Evolutionary conservation across 2,329 filamentous ascomycete species (phyloP).

Genomic region (Trichoderma arundinaceum): DNA sequence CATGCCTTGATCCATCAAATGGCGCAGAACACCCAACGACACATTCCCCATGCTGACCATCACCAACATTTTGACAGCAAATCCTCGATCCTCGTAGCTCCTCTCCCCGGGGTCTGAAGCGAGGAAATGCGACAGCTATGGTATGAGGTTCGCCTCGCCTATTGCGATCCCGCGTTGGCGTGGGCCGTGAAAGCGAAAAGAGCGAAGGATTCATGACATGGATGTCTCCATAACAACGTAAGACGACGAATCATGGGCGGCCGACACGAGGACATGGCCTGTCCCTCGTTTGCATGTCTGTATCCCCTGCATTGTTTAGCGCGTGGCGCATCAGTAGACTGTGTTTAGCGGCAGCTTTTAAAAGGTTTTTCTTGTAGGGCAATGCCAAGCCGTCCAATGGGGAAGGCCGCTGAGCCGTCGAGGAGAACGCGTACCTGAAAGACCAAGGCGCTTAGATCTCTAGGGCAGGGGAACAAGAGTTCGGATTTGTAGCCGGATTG

Average conservation of each 20-base stretch:
- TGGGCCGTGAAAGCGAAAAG: not conserved
- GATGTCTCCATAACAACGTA: constrained; percentile 1
- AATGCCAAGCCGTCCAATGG: constrained; percentile 17
- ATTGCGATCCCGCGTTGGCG: constrained; percentile 12
- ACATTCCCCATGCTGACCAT: not conserved
- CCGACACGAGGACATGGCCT: not conserved
- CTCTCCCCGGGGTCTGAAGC: constrained; percentile 2
- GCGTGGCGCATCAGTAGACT: constrained; percentile 27
- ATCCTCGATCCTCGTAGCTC: not conserved
- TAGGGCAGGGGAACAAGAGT: constrained; percentile 7
- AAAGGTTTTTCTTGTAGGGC: constrained; percentile 7
- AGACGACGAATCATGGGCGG: constrained; percentile 1
- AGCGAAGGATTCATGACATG: constrained; percentile 23
- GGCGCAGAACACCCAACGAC: not conserved
- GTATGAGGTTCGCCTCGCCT: constrained; percentile 24
- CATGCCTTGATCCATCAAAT: not conserved
- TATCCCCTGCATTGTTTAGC: constrained; percentile 24
- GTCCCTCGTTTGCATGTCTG: constrained; percentile 13
- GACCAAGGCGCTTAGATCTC: constrained; percentile 26
- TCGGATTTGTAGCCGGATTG: constrained; percentile 28
- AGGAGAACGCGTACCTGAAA: constrained; percentile 4
- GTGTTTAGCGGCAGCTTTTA: constrained; percentile 3
- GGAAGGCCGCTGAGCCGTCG: not conserved
- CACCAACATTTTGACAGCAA: not conserved
- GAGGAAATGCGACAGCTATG: constrained; percentile 11